Evolutionary conservation across 2,329 filamentous ascomycete species (phyloP).

Genomic region (Piedraia hortae): DNA sequence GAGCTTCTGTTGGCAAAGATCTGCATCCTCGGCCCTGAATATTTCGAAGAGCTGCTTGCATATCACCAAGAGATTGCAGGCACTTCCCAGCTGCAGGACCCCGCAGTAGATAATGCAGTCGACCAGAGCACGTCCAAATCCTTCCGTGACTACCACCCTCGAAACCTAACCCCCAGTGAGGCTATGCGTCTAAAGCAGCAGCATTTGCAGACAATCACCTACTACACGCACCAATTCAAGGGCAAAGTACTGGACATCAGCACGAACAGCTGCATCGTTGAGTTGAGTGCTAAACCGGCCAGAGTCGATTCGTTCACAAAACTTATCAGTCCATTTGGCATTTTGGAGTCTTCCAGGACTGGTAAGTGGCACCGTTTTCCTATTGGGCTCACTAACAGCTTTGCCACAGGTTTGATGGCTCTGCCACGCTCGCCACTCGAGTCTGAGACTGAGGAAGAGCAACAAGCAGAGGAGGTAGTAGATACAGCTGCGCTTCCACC

Average conservation of each 20-base stretch:
- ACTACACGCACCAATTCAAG: conserved; percentile 88
- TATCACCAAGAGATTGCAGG: conserved; percentile 68
- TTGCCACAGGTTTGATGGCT: conserved; percentile 59
- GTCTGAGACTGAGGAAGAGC: conserved; percentile 42
- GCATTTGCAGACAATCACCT: conserved; percentile 86
- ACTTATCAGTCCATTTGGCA: conserved; percentile 77
- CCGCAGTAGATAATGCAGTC: conserved; percentile 6
- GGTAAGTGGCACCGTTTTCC: conserved; percentile 18
- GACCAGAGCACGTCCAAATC: conserved; percentile 5
- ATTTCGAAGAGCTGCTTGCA: conserved; percentile 86
- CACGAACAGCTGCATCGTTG: conserved; percentile 94
- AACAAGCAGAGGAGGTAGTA: conserved; percentile 83
- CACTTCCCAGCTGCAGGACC: conserved; percentile 2
- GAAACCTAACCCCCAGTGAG: conserved; percentile 59
- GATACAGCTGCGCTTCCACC: conserved; percentile 84
- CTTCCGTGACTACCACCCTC: conserved; percentile 54
- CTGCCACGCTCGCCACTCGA: conserved; percentile 75
- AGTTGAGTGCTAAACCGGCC: conserved; percentile 75
- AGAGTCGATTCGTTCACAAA: conserved; percentile 97
- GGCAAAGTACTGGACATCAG: conserved; percentile 95
- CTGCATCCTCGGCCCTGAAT: conserved; percentile 87
- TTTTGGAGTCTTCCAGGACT: conserved; percentile 82
- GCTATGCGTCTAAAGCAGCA: conserved; percentile 91
- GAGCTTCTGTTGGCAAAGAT: conserved; percentile 89
- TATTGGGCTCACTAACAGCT: conserved; percentile 3